phyloP scores from a whole-genome alignment of 2,329 filamentous ascomycete species.

The Sphaceloma murrayae region DNA sequence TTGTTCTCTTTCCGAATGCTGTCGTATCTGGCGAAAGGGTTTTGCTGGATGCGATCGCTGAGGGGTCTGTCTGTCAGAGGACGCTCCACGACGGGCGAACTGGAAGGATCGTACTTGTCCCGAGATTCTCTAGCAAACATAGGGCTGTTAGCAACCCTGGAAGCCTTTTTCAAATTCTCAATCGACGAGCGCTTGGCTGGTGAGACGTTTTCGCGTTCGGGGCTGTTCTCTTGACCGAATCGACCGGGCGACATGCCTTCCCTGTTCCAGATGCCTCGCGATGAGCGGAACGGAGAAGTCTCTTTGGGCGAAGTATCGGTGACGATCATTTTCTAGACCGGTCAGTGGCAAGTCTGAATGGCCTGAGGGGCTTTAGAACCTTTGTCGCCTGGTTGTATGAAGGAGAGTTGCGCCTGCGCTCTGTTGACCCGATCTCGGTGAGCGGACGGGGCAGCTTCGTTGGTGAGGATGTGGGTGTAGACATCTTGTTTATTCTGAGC shows the following conservation, averaged over 20 bases:
- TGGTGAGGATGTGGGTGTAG: conserved; percentile 49
- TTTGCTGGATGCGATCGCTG: conserved; percentile 56
- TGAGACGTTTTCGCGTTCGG: conserved; percentile 42
- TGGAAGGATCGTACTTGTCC: conserved; percentile 80
- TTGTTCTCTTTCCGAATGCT: conserved; percentile 35
- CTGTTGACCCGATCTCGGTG: conserved; percentile 78
- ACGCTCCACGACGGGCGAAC: conserved; percentile 67
- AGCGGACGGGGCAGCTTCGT: conserved; percentile 67
- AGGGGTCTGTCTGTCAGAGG: conserved; percentile 58
- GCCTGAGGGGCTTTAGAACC: too few species aligned
- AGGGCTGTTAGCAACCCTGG: conserved; percentile 94
- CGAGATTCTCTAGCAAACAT: conserved; percentile 91
- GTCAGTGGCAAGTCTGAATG: too few species aligned
- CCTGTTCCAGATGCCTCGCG: conserved; percentile 79
- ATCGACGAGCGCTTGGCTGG: conserved; percentile 73
- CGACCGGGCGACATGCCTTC: conserved; percentile 51
- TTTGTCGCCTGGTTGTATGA: conserved; percentile 71
- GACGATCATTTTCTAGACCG: conserved; percentile 54
- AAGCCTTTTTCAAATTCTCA: conserved; percentile 88
- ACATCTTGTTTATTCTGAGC: conserved; percentile 67
- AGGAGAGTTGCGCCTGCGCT: conserved; percentile 82
- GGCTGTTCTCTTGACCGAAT: conserved; percentile 58
- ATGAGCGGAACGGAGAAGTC: conserved; percentile 49
- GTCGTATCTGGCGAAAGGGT: conserved; percentile 54
- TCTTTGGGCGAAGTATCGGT: conserved; percentile 67